Base-by-base conservation (phyloP, 305 asterid species). In the Coffea humblotiana region DNA sequence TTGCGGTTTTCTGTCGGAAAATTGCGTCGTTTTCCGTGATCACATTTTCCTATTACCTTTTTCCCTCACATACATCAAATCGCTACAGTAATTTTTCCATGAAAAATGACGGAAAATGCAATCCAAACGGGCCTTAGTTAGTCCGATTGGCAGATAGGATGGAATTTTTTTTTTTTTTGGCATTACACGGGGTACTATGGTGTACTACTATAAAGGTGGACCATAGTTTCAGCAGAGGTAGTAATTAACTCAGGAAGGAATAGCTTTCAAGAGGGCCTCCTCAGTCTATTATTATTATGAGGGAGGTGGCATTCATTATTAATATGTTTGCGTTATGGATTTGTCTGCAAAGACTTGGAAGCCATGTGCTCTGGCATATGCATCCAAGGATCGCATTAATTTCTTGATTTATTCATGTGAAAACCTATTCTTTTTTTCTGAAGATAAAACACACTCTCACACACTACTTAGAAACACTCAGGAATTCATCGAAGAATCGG, bases 281-380 rank as follows among this genome's bases (percentile, higher is more conserved):
- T 32, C 32, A 32, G 32, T 32, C 32, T 1, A 32, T 32, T 27
- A 63, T 48, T 71, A 48, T 72, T 72, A 51, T 71, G 52, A n/a
- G 75, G 1, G 32, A 32, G 32, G 32, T 1, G 2, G 32, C 51
- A 45, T 71, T 70, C 21, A 32, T 32, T 58, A 16, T 13, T 14
- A 6, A 14, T 3, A 35, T 48, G 29, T 76, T 63, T 25, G n/a
- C 29, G 60, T 76, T 18, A 43, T 32, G 51, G 16, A 14, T 71
- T n/a, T 40, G 77, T 25, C 56, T 69, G 56, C 37, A 67, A n/a
- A 51, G 71, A 72, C 72, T 79, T 64, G 69, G 6, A 64, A 64
- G 69, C 69, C 69, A 80, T 80, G 83, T 80, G 83, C 79, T 52
- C 25, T 54, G 29, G 60, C 78, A 71, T 52, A 43, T 54, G 51